Evolutionary conservation across 169 alveolate species (phyloP).

Genomic region (Eimeria maxima): DNA sequence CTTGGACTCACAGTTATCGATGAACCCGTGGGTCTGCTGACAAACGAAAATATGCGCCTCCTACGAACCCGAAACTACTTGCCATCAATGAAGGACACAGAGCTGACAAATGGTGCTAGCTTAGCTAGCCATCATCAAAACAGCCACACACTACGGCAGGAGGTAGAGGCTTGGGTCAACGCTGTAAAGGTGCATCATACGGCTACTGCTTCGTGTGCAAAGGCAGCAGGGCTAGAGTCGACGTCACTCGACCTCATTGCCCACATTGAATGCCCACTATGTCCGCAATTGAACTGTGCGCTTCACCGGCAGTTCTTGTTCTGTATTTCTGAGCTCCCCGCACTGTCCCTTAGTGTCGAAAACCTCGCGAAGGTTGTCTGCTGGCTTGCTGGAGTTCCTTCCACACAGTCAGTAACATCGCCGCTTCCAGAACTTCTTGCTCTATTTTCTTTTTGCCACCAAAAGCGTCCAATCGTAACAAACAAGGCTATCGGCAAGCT

Average conservation of each 20-base stretch:
- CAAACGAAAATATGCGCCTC: too few relatives aligned
- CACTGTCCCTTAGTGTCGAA: slow-evolving; percentile 17
- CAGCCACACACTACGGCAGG: background rate
- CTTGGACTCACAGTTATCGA: slow-evolving; percentile 17
- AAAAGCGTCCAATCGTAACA: too few relatives aligned
- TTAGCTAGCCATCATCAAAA: background rate
- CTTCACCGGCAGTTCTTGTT: background rate
- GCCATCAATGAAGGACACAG: background rate
- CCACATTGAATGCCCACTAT: background rate
- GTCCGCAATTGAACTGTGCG: background rate
- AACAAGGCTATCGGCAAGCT: too few relatives aligned
- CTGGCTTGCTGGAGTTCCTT: slow-evolving; percentile 11
- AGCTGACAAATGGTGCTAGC: background rate
- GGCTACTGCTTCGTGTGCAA: background rate
- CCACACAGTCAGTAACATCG: background rate
- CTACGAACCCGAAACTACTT: background rate
- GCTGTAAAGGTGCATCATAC: background rate
- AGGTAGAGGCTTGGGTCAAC: background rate
- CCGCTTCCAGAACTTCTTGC: slow-evolving; percentile 27
- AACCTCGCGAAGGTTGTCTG: background rate
- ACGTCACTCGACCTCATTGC: background rate
- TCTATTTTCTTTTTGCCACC: background rate
- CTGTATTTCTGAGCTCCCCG: slow-evolving; percentile 34
- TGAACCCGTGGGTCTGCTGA: background rate
- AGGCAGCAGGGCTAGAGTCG: slow-evolving; percentile 19